Evolutionary conservation across 2,329 filamentous ascomycete species (phyloP).

Genomic region (Aspergillus ochraceoroseus): DNA sequence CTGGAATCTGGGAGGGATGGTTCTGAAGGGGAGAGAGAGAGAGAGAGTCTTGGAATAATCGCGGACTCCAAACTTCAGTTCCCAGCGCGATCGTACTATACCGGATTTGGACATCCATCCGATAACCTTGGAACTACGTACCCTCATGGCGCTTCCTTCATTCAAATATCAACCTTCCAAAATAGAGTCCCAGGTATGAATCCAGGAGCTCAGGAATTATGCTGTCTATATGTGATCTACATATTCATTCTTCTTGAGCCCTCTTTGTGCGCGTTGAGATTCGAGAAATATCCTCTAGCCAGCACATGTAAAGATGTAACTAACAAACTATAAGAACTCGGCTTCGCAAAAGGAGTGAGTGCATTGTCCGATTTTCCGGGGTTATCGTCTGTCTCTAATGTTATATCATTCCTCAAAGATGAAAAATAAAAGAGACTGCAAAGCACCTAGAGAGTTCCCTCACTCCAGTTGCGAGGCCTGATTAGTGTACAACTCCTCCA

Average conservation of each 20-base stretch:
- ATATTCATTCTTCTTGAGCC: no score
- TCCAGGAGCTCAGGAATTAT: no score
- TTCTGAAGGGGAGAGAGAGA: constrained; percentile 21
- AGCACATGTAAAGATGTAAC: no score
- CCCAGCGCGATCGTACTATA: constrained; percentile 34
- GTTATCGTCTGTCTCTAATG: constrained; percentile 26
- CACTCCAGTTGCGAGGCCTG: constrained; percentile 92
- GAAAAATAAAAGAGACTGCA: constrained; percentile 12
- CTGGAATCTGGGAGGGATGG: constrained; percentile 14
- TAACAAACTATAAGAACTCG: not conserved
- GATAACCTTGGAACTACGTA: not conserved
- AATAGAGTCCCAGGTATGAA: no score
- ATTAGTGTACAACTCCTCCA: constrained; percentile 96
- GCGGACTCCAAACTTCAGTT: constrained; percentile 24
- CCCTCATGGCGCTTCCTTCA: no score
- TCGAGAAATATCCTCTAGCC: no score
- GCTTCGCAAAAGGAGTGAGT: not conserved
- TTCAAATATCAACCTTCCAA: no score
- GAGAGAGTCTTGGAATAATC: constrained; percentile 4
- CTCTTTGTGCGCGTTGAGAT: no score
- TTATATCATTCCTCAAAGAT: constrained; percentile 24
- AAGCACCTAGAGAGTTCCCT: constrained; percentile 10
- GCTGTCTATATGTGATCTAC: no score
- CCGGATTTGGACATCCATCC: constrained; percentile 29
- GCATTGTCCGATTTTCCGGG: not conserved